Evolutionary conservation across 1,284 basidiomycete genomes (phyloP).

Genomic region (Omphalotus olearius): DNA sequence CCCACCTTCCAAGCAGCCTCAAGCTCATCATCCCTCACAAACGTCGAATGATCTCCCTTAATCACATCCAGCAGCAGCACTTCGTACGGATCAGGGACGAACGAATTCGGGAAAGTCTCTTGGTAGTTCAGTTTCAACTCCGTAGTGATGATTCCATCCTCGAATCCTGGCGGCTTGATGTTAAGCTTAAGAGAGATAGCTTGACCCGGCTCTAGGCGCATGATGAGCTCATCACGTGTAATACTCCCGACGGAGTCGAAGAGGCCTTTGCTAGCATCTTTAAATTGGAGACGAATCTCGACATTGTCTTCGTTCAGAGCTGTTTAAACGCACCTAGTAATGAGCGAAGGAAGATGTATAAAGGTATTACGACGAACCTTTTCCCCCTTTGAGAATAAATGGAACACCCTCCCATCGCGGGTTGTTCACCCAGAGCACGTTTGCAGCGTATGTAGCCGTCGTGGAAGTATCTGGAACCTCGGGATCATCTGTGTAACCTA

Average conservation of each 20-base stretch:
- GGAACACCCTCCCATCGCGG: neutral
- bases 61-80: neutral
- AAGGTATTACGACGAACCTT: neutral
- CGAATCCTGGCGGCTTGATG: neutral
- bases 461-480: neutral
- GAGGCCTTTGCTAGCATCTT: neutral
- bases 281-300: neutral
- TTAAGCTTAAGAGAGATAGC: neutral
- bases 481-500: neutral
- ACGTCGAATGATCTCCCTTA: neutral
- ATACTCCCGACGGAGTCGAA: neutral
- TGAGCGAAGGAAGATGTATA: neutral
- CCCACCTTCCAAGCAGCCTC: neutral
- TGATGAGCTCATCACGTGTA: neutral
- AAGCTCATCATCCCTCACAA: neutral
- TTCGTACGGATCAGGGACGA: neutral
- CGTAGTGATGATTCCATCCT: neutral
- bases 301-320: neutral
- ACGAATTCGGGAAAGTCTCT: neutral
- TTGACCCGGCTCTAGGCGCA: neutral
- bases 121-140: neutral
- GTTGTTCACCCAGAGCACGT: neutral
- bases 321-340: neutral
- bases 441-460: neutral
- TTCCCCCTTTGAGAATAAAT: neutral